Evolutionary conservation across 2,329 filamentous ascomycete genomes (phyloP).

Genomic region (Botrytis pseudocinerea): DNA sequence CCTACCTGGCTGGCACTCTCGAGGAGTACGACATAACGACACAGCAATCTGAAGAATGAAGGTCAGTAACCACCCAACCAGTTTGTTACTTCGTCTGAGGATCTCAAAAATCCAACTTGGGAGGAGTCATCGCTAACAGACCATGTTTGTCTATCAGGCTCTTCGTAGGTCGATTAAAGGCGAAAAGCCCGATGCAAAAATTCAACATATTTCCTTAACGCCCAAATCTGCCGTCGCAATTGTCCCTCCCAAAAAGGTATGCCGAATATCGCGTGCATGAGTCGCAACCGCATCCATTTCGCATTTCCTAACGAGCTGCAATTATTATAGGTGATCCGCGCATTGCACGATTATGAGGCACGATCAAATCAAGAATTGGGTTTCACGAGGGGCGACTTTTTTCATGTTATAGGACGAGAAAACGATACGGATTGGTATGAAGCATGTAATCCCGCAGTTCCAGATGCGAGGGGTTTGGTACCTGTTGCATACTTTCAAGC

Average conservation of each 20-base stretch:
- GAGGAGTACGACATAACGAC: constrained; percentile 27
- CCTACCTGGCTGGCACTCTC: constrained; percentile 20
- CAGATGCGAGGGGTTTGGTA: constrained; percentile 84
- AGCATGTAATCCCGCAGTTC: constrained; percentile 90
- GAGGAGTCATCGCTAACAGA: constrained; percentile 31
- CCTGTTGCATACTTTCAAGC: constrained; percentile 93
- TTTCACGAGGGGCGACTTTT: constrained; percentile 95
- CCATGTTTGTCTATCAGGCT: constrained; percentile 45
- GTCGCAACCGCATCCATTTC: not conserved
- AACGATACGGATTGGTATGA: constrained; percentile 97
- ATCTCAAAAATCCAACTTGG: not conserved
- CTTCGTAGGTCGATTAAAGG: constrained; percentile 70
- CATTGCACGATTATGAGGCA: constrained; percentile 88
- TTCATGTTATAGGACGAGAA: constrained; percentile 95
- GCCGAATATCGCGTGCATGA: constrained; percentile 33
- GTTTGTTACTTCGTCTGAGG: not conserved
- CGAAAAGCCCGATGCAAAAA: constrained; percentile 60
- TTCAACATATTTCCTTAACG: constrained; percentile 65
- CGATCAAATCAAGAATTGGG: constrained; percentile 76
- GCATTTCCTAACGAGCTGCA: not conserved
- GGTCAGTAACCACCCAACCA: constrained; percentile 27
- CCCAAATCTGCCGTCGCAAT: constrained; percentile 71
- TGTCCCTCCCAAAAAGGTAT: constrained; percentile 71
- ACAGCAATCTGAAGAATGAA: constrained; percentile 37
- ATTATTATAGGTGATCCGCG: constrained; percentile 80